Evolutionary conservation across 345 rosid genomes (phyloP), one percentile per base, ranked within the genome.

Genomic region (Laguncularia racemosa): DNA sequence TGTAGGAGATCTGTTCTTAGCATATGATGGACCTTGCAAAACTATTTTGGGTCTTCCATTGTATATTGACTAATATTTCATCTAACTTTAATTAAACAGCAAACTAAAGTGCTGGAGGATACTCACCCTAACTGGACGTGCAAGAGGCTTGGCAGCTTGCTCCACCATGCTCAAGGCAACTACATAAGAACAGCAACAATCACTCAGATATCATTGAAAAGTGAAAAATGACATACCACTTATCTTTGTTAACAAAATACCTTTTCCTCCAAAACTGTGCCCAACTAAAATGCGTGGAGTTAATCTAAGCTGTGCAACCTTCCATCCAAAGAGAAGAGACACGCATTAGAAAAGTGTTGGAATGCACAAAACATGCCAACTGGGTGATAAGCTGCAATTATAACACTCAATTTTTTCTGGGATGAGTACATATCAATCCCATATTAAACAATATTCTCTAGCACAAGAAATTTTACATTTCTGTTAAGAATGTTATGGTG

Each of bases 191-290:
- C 15, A 16, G 1, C 59, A 16, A 56, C 20, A 18, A 19, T 52
- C 20, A 19, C 6, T 20, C 19, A 52, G 28, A 19, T n/a, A 9
- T 28, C 16, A 28, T 47, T 16, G 20, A 48, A 11, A 58, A 52
- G 14, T 16, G 28, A 16, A 52, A 52, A 33, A 33, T 33, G 6
- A 50, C 53, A 2, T 16, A 57, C 14, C 44, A 16, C 17, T 44
- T 19, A 45, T 13, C 44, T 20, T 14, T 26, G 46, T 18, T 14
- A 57, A 73, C 48, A 47, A 40, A 53, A 45, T 63, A 89, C 96
- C 96, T 92, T 92, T 92, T 67, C 96, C 98, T 40, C 98, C 98
- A 78, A 92, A 92, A 78, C 96, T 92, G 63, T 92, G 98, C 40
- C 98, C 98, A 75, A 92, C 87, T 56, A 92, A 71, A 61, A 92